Evolutionary conservation across 225 moss, liverwort and hornwort genomes (phyloP).

Genomic region (Climacium dendroides): DNA sequence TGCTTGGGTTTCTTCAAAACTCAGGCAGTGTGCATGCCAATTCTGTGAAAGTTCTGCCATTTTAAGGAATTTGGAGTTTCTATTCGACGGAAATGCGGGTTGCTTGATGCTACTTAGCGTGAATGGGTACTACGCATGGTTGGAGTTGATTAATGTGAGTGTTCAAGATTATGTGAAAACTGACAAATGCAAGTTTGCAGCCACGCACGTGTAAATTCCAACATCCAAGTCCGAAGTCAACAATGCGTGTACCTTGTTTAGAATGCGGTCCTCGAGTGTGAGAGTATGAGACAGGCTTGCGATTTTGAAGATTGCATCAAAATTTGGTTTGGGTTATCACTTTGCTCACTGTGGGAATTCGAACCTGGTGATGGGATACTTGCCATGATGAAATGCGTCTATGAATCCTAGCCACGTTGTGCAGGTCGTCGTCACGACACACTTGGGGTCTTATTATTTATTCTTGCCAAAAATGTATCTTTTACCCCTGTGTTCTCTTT

Average conservation of each 20-base stretch:
- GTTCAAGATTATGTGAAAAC: background rate
- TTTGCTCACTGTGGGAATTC: no score
- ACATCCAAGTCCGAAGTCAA: background rate
- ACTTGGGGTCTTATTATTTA: no score
- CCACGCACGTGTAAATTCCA: background rate
- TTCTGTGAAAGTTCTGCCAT: background rate
- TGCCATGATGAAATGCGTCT: no score
- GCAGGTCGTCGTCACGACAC: no score
- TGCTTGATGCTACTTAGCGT: background rate
- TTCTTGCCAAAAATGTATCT: no score
- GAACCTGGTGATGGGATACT: no score
- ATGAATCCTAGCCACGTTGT: no score
- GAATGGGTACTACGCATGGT: background rate
- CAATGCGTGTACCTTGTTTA: background rate
- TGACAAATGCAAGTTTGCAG: background rate
- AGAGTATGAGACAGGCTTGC: background rate
- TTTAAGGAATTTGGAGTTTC: background rate
- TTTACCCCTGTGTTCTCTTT: no score
- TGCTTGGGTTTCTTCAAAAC: background rate
- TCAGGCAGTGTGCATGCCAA: background rate
- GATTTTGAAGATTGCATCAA: background rate
- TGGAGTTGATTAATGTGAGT: background rate
- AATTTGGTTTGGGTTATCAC: background rate
- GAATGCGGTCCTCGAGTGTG: background rate
- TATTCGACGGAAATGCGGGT: background rate